Percentiles rank a stretch among this genome's conserved stretches.
Conservation (phyloP, 345 rosid species). For the Bruguiera parviflora region DNA sequence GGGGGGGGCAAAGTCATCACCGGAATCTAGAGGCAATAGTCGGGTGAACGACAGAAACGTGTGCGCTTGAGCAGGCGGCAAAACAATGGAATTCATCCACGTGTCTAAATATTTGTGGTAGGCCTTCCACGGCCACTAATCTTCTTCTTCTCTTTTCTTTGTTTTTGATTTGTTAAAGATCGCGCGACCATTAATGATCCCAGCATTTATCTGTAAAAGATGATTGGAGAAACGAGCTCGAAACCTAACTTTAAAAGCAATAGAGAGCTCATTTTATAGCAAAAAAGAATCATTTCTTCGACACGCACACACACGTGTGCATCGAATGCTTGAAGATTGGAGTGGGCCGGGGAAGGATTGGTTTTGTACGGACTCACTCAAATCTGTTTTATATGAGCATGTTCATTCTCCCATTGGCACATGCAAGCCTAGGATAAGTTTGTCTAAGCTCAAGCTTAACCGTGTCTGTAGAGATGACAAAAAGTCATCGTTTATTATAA, state of each 20-base stretch:
- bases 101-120: conserved; percentile 21
- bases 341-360: background rate
- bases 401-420: conserved; percentile 28
- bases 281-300: too few species aligned
- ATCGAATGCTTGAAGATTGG: background rate
- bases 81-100: conserved; percentile 9
- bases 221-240: too few species aligned
- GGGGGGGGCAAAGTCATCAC: conserved; percentile 10
- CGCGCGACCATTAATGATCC: too few species aligned
- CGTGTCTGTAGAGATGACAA: background rate
- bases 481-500: conserved; percentile 7
- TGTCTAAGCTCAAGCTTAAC: conserved; percentile 13
- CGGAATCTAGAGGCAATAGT: conserved; percentile 22
- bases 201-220: too few species aligned
- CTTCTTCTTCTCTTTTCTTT: too few species aligned
- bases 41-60: conserved; percentile 24
- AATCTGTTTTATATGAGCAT: conserved; percentile 18
- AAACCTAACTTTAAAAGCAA: too few species aligned
- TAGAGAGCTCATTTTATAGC: too few species aligned
- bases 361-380: background rate
- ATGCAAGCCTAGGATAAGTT: conserved; percentile 23
- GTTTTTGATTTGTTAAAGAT: too few species aligned
- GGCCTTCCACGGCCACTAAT: conserved; percentile 20
- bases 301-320: background rate
- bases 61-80: conserved; percentile 4